Evolutionary conservation across 495 filamentous ascomycete species (phyloP).

Genomic region (Tuber umbilicatum): DNA sequence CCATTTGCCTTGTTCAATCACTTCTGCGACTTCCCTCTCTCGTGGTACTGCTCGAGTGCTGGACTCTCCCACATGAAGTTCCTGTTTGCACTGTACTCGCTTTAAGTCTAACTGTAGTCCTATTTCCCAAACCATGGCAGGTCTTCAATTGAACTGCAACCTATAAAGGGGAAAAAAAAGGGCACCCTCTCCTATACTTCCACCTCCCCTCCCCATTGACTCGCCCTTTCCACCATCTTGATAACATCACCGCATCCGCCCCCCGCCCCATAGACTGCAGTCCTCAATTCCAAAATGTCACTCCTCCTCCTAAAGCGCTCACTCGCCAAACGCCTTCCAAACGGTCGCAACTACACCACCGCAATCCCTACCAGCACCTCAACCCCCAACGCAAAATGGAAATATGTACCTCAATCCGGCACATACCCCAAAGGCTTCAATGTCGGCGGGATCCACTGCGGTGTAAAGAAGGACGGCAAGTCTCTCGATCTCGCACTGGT

Average conservation of each 20-base stretch:
- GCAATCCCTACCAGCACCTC: constrained; percentile 6
- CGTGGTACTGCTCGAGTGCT: not conserved
- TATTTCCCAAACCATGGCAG: not conserved
- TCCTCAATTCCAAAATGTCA: not conserved
- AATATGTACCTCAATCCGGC: constrained; percentile 74
- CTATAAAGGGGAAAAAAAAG: not conserved
- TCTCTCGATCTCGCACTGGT: constrained; percentile 83
- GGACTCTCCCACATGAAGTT: not conserved
- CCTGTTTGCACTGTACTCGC: not conserved
- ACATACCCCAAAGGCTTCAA: constrained; percentile 86
- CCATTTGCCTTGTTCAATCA: not conserved
- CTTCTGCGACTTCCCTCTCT: not conserved
- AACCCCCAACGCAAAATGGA: constrained; percentile 30
- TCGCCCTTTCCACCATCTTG: not conserved
- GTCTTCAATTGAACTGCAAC: not conserved
- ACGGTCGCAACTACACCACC: not conserved
- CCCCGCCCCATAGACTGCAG: not conserved
- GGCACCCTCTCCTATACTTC: not conserved
- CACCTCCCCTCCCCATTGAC: not conserved
- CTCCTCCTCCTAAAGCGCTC: not conserved
- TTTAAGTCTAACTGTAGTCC: not conserved
- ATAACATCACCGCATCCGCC: not conserved
- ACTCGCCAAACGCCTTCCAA: not conserved
- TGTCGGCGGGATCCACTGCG: constrained; percentile 80
- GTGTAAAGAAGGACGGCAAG: constrained; percentile 87